Base-by-base conservation (phyloP, 768 basidiomycete genomes). In the Guyanaporus albipodus region DNA sequence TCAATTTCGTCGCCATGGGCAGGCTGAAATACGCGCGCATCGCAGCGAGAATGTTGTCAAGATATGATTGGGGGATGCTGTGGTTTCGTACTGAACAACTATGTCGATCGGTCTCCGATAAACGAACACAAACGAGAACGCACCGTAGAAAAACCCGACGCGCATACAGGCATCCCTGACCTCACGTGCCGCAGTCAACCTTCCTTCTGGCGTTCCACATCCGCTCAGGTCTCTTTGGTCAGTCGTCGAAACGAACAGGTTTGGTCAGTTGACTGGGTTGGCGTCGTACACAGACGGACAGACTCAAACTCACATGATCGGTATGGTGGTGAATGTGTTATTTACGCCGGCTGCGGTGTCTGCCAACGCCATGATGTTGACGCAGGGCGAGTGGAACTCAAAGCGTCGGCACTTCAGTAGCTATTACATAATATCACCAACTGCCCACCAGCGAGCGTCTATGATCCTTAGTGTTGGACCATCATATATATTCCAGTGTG, bases 131-230 rank as follows among this genome's bases (percentile, higher is more conserved):
- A n/a, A n/a, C n/a, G n/a, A n/a, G 8, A 33, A 44, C 69, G 18
- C 52, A 86, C 85, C 78, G 57, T 92, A 93, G 63, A 93, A 87
- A 62, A 94, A 92, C 1, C 91, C 91, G 6, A 88, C 87, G 42
- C 79, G 75, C 45, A 88, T 80, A 54, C 87, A 91, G 0, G 91
- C 90, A 53, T 86, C 74, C 43, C 84, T 73, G 34, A 93, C 75
- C 52, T 78, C 66, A 19, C 67, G 58, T 0, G 81, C 87, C 2
- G 91, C 64, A 2, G 60, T 64, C 42, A 61, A 58, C 33, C 77
- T 73, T 19, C 68, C 61, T 26, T 65, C 56, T 17, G 45, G 49
- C 9, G 55, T 63, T 39, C 28, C 39, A 10, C 55, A 53, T 38
- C 40, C 52, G 28, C 52, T 40, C 3, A 65, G 29, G 27, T 65